Base-by-base conservation (phyloP, 2,329 filamentous ascomycete genomes). In the Ophidiomyces ophidiicola region DNA sequence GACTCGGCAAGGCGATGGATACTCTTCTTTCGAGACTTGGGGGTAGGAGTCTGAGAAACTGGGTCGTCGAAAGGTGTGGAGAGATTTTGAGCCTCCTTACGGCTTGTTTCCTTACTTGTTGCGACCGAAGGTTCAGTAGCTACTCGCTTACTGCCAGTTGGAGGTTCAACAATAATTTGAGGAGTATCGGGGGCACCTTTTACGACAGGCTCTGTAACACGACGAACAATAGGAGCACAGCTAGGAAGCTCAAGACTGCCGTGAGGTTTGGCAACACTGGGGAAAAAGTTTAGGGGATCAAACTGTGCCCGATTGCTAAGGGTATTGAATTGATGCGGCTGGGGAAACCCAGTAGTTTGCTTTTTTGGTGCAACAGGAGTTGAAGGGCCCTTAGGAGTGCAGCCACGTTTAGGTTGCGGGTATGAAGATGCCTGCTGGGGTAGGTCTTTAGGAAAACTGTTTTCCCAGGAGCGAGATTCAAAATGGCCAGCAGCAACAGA, bases 241-340 rank as follows among this genome's bases (percentile, higher is more conserved):
- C 14, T n/a, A 14, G 43, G 43, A 20, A 42, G 29, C 31, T 42
- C 24, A 20, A 45, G 32, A 19, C 25, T 30, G 6, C 43, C 32
- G 3, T 23, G 37, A 6, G 39, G 31, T 20, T 42, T 25, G 25
- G 39, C 15, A n/a, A 17, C 36, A 32, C 42, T 36, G 2, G 46
- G 47, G 19, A 45, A 31, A 24, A 45, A 49, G 25, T 46, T 45
- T 12, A 49, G 38, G n/a, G 47, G 46, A 17, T 49, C 38, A 21
- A 40, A 48, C 20, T 23, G 32, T 14, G 29, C 25, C 25, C 32
- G 39, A 21, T 26, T 39, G 19, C 36, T 44, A 19, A 41, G 17
- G 18, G 47, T 49, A 30, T 45, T 32, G 24, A 49, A 49, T n/a
- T 43, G 38, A 36, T 46, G 37, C n/a, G 46, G 40, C n/a, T 39